phyloP scores from a whole-genome alignment of 805 yeast species.

The Wickerhamiella sorbophila region DNA sequence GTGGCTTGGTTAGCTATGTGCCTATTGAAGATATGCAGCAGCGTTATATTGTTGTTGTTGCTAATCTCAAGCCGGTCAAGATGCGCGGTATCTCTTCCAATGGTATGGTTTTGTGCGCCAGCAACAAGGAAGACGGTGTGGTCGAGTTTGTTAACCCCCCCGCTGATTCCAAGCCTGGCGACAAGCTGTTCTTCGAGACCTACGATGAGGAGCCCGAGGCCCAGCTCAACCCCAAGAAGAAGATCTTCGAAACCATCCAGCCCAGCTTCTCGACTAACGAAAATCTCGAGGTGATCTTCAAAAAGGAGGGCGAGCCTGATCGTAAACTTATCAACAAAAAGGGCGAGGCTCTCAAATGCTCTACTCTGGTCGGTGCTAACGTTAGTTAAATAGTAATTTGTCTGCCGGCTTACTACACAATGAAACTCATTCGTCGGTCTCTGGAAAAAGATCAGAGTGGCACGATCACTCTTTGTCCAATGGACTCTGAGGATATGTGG shows the following conservation, averaged over 20 bases:
- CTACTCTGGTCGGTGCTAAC: slow-evolving; percentile 57
- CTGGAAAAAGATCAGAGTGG: slow-evolving; percentile 52
- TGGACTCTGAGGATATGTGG: slow-evolving; percentile 89
- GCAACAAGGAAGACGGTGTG: slow-evolving; percentile 37
- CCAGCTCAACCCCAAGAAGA: slow-evolving; percentile 94
- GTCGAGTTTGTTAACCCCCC: slow-evolving; percentile 97
- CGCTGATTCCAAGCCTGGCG: slow-evolving; percentile 84
- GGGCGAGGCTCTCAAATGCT: slow-evolving; percentile 65
- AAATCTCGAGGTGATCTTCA: slow-evolving; percentile 61
- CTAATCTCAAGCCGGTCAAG: slow-evolving; percentile 92
- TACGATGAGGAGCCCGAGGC: slow-evolving; percentile 80
- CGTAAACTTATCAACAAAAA: slow-evolving; percentile 60
- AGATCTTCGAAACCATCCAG: slow-evolving; percentile 91
- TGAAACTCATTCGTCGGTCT: slow-evolving; percentile 42
- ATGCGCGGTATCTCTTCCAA: slow-evolving; percentile 95
- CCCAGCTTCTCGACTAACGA: slow-evolving; percentile 78
- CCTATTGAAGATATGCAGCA: slow-evolving; percentile 92
- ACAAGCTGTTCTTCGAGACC: slow-evolving; percentile 88
- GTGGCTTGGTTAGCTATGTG: slow-evolving; percentile 83
- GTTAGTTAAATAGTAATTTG: slow-evolving; percentile 62
- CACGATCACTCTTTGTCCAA: slow-evolving; percentile 51
- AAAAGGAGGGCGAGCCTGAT: slow-evolving; percentile 58
- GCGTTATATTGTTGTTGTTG: slow-evolving; percentile 78
- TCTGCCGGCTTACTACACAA: slow-evolving; percentile 18
- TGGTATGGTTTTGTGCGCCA: slow-evolving; percentile 94